Evolutionary conservation across 139 green algal genomes (phyloP), one percentile per base, ranked within the genome.

Genomic region (Gonium pectorale): DNA sequence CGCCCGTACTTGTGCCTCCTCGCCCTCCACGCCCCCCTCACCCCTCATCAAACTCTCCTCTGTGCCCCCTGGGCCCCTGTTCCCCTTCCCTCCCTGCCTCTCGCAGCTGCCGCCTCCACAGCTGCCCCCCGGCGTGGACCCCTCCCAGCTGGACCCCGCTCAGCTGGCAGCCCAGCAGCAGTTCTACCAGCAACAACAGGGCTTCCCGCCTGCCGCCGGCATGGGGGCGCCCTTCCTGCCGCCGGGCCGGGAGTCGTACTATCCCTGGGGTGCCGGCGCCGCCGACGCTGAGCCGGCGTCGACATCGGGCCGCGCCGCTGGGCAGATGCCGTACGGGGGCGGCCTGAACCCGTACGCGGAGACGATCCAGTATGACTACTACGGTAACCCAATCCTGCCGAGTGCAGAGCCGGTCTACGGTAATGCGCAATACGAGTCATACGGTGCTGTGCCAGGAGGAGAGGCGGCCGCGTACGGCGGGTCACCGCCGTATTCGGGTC

Each of bases 351-450:
- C 49, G 63, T 78, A 63, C 38, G 68, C 26, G 4, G 81, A 80
- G 49, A 82, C 44, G 2, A 82, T 87, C 27, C 69, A 67, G 35
- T 87, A 87, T 35, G 81, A 87, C 59, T 87, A 87, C n/a, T 82
- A 87, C 62, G 81, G 81, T 35, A 87, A 87, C 40, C 81, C 81
- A 44, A 73, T 86, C 24, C 67, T 85, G 73, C 86, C 79, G n/a
- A n/a, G n/a, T n/a, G 54, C 74, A 85, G 64, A 85, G 67, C 41
- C 44, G 70, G 1, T 22, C 17, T 64, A 73, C 49, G 31, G 31
- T 17, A 56, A 35, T 3, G 6, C 37, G 43, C 24, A 9, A 26
- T 67, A 40, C 26, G 56, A 38, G 7, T 3, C 41, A 2, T 63
- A 49, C 29, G 27, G 5, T 43, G 26, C n/a, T 24, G 38, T 24